These are phyloP conservation scores for Yamadazyma insecticola DNA, from an alignment of 805 yeast genomes.

Conservation along the genomic window DNA sequence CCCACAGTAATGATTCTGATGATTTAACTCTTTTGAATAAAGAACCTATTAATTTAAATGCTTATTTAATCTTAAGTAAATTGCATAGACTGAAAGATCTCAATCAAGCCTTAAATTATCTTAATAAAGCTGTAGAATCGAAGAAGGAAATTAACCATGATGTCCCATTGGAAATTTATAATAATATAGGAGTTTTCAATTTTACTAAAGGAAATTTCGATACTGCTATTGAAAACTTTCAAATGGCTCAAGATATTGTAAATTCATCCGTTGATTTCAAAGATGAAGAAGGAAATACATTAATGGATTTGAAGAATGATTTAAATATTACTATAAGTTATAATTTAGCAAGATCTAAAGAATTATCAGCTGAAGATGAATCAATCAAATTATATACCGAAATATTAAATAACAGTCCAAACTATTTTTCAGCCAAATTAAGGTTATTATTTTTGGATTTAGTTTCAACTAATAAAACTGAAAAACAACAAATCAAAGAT, in stretches of 20 bases:
- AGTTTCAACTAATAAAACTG: slow-evolving; percentile 31
- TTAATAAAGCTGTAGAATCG: slow-evolving; percentile 57
- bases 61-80: slow-evolving; percentile 63
- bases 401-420: slow-evolving; percentile 58
- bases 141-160: slow-evolving; percentile 39
- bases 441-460: slow-evolving; percentile 63
- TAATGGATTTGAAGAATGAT: slow-evolving; percentile 23
- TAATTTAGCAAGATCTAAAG: slow-evolving; percentile 75
- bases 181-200: slow-evolving; percentile 82
- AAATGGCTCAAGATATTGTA: slow-evolving; percentile 40
- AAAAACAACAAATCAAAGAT: slow-evolving; percentile 44
- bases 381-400: slow-evolving; percentile 47
- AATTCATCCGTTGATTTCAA: slow-evolving; percentile 20
- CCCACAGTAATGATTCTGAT: slow-evolving; percentile 16
- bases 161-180: slow-evolving; percentile 57
- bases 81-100: slow-evolving; percentile 65
- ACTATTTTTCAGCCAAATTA: slow-evolving; percentile 69
- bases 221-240: slow-evolving; percentile 54
- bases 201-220: slow-evolving; percentile 59
- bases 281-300: slow-evolving; percentile 38
- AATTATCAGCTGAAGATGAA: slow-evolving; percentile 38
- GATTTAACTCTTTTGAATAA: slow-evolving; percentile 23
- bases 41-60: slow-evolving; percentile 60
- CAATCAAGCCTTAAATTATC: slow-evolving; percentile 60
- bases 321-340: slow-evolving; percentile 36